Base-by-base conservation (phyloP, 108 stramenopile genomes). In the Pseudonitzschia multistriata region DNA sequence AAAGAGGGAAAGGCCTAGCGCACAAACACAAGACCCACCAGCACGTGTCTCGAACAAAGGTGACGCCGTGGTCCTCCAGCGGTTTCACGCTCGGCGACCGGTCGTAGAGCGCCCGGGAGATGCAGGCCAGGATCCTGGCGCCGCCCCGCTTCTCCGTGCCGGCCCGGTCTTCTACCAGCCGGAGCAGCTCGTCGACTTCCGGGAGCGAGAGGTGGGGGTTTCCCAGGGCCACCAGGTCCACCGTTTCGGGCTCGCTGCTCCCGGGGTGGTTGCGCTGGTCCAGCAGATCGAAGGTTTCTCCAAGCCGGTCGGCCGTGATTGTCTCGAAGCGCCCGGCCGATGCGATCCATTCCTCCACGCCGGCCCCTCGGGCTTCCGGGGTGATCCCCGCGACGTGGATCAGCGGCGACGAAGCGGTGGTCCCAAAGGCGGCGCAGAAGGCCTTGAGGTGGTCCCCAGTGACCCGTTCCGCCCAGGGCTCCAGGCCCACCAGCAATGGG, bases 341-440 rank as follows among this genome's bases (percentile, higher is more conserved):
- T 40, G 25, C 45, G 21, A 19, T 64, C 63, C 39, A 45, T 21
- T 11, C 63, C 15, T 34, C 65, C 57, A 77, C 79, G 56, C 50
- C 52, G 19, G 78, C 27, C 8, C 78, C 71, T 4, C 35, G 42
- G 19, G 89, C 87, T 74, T 94, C 92, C 0, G 92, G 89, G 25
- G 93, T 94, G 27, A 90, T 54, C 5, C 85, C 79, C n/a, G 85
- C 81, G 47, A 88, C 80, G 78, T 94, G 93, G 79, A 94, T 81
- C 40, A 94, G 59, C 10, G 93, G 88, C 3, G 86, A 82, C 19
- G 84, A 72, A 0, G 80, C 88, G 11, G 90, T 94, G 3, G 93
- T 94, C 21, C 90, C 93, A 63, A 87, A 94, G 19, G 93, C 93
- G 11, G 93, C 93, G 54, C 87, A 87, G 56, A 94, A 90, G 4